phyloP scores from a whole-genome alignment of 441 rosid species.

The Syzygium malaccense region DNA sequence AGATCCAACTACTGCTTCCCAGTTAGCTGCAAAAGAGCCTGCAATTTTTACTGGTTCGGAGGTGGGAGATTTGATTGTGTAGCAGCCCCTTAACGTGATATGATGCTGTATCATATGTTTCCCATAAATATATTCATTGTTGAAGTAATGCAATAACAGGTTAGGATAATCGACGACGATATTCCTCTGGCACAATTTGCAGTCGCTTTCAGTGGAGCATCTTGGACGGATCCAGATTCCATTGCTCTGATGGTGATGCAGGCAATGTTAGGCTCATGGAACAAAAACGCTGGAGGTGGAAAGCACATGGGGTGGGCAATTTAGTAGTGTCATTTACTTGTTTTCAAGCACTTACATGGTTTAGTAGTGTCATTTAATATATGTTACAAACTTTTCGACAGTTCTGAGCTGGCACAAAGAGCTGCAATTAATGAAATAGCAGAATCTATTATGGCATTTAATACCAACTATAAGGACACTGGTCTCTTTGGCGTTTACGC shows the following conservation, averaged over 20 bases:
- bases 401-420: conserved; percentile 86
- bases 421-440: conserved; percentile 85
- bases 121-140: not conserved
- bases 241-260: conserved; percentile 96
- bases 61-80: conserved; percentile 33
- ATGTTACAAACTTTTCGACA: conserved; percentile 24
- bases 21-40: conserved; percentile 78
- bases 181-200: conserved; percentile 97
- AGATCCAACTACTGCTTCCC: conserved; percentile 83
- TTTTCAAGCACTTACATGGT: not conserved
- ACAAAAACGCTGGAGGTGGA: conserved; percentile 79
- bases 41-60: conserved; percentile 93
- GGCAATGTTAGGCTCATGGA: conserved; percentile 97
- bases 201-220: conserved; percentile 92
- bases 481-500: conserved; percentile 98
- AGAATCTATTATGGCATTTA: conserved; percentile 97
- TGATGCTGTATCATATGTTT: not conserved
- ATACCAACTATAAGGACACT: conserved; percentile 98
- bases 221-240: conserved; percentile 99
- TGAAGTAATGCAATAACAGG: conserved; percentile 34
- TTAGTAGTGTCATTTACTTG: not conserved
- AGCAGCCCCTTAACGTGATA: not conserved
- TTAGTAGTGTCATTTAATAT: conserved; percentile 5
- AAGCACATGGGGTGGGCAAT: conserved; percentile 94
- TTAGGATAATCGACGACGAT: conserved; percentile 91